A percentile compares a stretch with the other conserved stretches of the same genome.
phyloP scores from a whole-genome alignment of 495 filamentous ascomycete genomes.

The Xylaria venustula region DNA sequence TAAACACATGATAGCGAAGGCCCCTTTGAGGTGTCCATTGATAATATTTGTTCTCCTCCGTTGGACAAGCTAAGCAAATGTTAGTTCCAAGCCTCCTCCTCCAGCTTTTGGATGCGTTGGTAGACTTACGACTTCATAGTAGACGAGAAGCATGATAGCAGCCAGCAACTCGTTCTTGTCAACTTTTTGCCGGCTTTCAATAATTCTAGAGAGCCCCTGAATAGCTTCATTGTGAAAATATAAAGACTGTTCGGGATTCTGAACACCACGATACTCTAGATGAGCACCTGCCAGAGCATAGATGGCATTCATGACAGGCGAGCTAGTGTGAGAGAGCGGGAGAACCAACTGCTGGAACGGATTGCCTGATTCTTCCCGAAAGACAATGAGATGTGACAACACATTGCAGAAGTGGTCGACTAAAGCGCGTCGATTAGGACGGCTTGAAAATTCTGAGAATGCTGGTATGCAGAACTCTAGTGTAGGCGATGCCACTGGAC shows the following conservation, averaged over 20 bases:
- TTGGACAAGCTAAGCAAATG: conserved; percentile 52
- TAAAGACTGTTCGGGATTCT: conserved; percentile 55
- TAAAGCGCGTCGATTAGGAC: conserved; percentile 52
- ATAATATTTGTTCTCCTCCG: conserved; percentile 57
- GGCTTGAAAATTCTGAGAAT: conserved; percentile 56
- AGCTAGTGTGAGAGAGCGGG: conserved; percentile 52
- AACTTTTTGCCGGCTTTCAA: conserved; percentile 50
- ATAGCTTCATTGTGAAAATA: conserved; percentile 60
- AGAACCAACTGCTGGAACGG: conserved; percentile 62
- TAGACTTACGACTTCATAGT: conserved; percentile 60
- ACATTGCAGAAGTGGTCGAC: conserved; percentile 65
- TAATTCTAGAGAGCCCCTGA: conserved; percentile 55
- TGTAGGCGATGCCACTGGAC: conserved; percentile 43
- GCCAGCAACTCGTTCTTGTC: conserved; percentile 58
- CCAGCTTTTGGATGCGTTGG: not conserved
- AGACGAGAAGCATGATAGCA: conserved; percentile 61
- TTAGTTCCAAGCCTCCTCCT: not conserved
- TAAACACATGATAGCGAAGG: conserved; percentile 56
- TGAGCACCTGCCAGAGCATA: conserved; percentile 60
- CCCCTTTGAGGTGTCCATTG: conserved; percentile 58
- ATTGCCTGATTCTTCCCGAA: conserved; percentile 62
- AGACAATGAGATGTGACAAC: conserved; percentile 60
- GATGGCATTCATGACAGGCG: conserved; percentile 57
- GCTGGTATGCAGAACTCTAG: conserved; percentile 51
- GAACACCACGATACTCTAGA: conserved; percentile 55